Base-by-base conservation (phyloP, 2,329 filamentous ascomycete species). In the Penicillium expansum region DNA sequence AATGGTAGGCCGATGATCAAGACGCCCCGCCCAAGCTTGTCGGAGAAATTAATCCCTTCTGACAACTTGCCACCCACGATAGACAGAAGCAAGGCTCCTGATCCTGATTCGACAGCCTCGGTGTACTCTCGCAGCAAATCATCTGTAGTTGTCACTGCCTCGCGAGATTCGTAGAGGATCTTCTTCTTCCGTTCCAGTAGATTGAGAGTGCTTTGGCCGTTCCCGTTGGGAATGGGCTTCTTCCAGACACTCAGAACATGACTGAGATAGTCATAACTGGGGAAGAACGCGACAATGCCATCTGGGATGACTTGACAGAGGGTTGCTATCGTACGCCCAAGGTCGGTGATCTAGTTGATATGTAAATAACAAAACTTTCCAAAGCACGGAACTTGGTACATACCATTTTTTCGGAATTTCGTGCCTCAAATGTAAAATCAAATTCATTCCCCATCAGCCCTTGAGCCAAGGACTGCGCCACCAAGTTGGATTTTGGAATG, bases 21-120 rank as follows among this genome's bases (percentile, higher is more conserved):
- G 9, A 99, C 92, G 52, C 90, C 93, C 27, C 94, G 87, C 1
- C 94, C 94, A 0, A 99, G 85, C 3, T 83, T 82, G 75, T 99
- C 92, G 0, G 91, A 93, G 77, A 99, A 99, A 76, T 99, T 99
- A 77, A 99, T 99, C 62, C 94, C 94, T 76, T 99, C 94, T 56
- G 91, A 96, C 77, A 99, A 88, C 64, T 93, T 96, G 14, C 94
- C 94, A 53, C 93, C 93, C 3, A 99, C 88, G 3, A 99, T 92
- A 52, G 91, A 92, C 27, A 99, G 83, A 0, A 99, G 82, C 0
- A 97, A 77, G 0, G 90, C 93, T 0, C 92, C 92, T 47, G 82
- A 80, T 2, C 73, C 80, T 39, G 70, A 76, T 65, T 72, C 80
- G 37, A 97, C 87, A 3, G 88, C 86, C 24, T 82, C 75, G 8